Evolutionary conservation across 176 grass and related monocot genomes (phyloP).

Genomic region (Triticum turgidum): DNA sequence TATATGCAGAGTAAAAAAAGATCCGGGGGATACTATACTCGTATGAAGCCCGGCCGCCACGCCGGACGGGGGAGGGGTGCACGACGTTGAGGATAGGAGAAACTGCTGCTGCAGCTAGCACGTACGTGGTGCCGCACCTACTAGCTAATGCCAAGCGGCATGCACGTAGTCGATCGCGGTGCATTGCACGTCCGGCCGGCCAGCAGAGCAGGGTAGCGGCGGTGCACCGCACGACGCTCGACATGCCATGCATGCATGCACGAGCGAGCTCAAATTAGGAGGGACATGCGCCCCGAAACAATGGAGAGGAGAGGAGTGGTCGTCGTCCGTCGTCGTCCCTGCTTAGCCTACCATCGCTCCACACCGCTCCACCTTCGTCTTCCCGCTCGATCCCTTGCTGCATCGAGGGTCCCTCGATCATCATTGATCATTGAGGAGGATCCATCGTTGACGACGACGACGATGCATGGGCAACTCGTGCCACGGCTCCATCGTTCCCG

Average conservation of each 20-base stretch:
- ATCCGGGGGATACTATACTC: too few species aligned
- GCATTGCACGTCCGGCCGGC: too few species aligned
- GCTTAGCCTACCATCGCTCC: not conserved
- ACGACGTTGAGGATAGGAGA: too few species aligned
- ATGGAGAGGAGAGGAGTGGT: not conserved
- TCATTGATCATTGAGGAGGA: not conserved
- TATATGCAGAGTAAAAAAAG: too few species aligned
- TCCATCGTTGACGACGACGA: not conserved
- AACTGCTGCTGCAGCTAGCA: too few species aligned
- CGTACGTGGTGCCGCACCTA: too few species aligned
- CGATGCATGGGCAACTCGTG: constrained; percentile 64
- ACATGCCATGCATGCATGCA: not conserved
- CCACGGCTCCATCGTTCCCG: constrained; percentile 23
- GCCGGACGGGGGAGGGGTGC: too few species aligned
- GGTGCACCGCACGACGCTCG: not conserved
- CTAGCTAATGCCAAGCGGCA: too few species aligned
- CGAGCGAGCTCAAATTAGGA: not conserved
- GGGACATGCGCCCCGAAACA: not conserved
- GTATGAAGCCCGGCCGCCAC: too few species aligned
- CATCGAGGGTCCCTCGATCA: too few species aligned
- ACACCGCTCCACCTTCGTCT: not conserved
- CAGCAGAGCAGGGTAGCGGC: not conserved
- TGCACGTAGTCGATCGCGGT: too few species aligned
- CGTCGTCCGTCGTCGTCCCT: not conserved
- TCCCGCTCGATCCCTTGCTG: not conserved